These are phyloP conservation scores for Calonectria honghensis DNA, from an alignment of 2,329 filamentous ascomycete genomes.

Conservation along the genomic window DNA sequence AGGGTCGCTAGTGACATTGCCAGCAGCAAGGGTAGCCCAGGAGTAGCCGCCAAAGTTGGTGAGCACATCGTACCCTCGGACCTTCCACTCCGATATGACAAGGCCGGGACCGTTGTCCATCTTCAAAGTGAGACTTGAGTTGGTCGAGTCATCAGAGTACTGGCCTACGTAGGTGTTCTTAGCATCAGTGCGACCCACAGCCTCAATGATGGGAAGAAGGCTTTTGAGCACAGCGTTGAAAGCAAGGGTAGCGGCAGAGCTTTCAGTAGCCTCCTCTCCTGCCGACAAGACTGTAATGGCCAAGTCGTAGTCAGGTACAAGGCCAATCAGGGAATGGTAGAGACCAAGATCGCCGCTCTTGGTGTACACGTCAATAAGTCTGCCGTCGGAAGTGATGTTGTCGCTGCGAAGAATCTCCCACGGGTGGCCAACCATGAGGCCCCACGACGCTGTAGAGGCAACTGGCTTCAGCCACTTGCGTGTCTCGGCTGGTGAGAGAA, in stretches of 20 bases:
- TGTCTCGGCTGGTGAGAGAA: constrained; percentile 63
- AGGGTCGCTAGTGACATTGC: constrained; percentile 30
- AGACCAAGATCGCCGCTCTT: constrained; percentile 66
- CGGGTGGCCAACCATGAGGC: constrained; percentile 64
- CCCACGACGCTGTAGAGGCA: constrained; percentile 60
- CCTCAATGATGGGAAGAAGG: constrained; percentile 65
- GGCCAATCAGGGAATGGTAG: constrained; percentile 63
- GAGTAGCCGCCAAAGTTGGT: constrained; percentile 58
- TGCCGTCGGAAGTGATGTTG: constrained; percentile 61
- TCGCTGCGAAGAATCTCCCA: constrained; percentile 68
- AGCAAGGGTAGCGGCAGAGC: constrained; percentile 46
- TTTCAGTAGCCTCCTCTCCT: constrained; percentile 53
- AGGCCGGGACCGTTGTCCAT: constrained; percentile 64
- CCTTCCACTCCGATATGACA: constrained; percentile 60
- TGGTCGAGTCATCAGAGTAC: constrained; percentile 61
- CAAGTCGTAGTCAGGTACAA: constrained; percentile 69
- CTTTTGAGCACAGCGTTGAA: constrained; percentile 58
- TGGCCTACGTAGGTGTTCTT: constrained; percentile 58
- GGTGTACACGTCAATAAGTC: constrained; percentile 67
- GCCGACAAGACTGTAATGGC: constrained; percentile 64
- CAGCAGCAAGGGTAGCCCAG: constrained; percentile 43
- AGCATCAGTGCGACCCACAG: constrained; percentile 63
- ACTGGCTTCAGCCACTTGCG: constrained; percentile 68
- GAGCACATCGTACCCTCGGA: constrained; percentile 64
- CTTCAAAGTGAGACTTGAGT: constrained; percentile 63